phyloP scores from a whole-genome alignment of 305 asterid genomes.

The Fraxinus paxiana region DNA sequence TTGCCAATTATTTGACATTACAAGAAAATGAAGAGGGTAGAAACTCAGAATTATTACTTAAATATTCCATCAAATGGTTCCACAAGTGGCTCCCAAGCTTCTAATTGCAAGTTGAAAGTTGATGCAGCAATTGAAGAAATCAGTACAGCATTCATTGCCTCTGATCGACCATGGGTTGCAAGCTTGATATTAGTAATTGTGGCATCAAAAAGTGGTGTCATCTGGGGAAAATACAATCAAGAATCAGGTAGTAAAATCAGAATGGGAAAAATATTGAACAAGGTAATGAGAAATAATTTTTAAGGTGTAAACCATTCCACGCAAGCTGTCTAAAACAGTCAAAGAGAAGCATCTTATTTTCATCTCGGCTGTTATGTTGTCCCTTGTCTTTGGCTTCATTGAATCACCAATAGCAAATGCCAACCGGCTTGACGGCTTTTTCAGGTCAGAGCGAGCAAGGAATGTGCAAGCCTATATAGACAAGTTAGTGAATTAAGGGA shows the following conservation, averaged over 20 bases:
- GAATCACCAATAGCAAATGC: conserved; percentile 90
- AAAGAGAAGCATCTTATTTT: conserved; percentile 86
- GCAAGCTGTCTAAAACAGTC: conserved; percentile 84
- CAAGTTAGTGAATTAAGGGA: conserved; percentile 20
- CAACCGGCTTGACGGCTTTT: conserved; percentile 80
- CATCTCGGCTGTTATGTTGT: conserved; percentile 90
- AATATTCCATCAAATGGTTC: conserved; percentile 99
- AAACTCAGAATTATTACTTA: conserved; percentile 51
- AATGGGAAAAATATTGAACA: conserved; percentile 18
- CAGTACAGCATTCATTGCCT: conserved; percentile 85
- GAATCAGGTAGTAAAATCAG: conserved; percentile 25
- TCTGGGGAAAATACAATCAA: conserved; percentile 45
- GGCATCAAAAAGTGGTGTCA: conserved; percentile 96
- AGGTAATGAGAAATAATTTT: conserved; percentile 19
- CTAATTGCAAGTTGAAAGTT: conserved; percentile 80
- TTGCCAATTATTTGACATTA: conserved; percentile 16
- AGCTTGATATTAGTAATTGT: conserved; percentile 91
- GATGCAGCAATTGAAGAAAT: conserved; percentile 94
- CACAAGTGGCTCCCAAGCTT: conserved; percentile 97
- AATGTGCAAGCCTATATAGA: conserved; percentile 86
- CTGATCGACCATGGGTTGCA: conserved; percentile 88
- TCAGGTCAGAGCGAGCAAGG: conserved; percentile 89
- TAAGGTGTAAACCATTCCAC: conserved; percentile 81
- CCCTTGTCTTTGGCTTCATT: conserved; percentile 83
- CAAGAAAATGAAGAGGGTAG: conserved; percentile 10